Conservation (phyloP, 1,139 yeast genomes). For the Nadsonia starkeyi-henricii region DNA sequence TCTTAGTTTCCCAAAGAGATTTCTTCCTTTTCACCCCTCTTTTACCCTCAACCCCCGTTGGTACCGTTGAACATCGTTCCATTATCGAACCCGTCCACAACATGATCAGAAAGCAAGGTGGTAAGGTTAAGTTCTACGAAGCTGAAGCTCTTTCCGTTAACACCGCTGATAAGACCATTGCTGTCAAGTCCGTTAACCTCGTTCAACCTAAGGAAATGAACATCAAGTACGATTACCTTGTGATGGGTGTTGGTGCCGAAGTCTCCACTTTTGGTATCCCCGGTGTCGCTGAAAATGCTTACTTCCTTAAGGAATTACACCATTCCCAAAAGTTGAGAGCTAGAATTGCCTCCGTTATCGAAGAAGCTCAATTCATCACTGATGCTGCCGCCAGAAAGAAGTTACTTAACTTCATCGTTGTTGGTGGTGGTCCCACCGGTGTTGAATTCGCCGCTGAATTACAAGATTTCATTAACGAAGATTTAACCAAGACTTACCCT, state of each 20-base stretch:
- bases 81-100: conserved; percentile 77
- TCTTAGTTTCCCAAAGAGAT: conserved; percentile 85
- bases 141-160: conserved; percentile 84
- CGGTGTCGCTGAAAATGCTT: conserved; percentile 79
- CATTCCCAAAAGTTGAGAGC: conserved; percentile 69
- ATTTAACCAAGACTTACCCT: conserved; percentile 80
- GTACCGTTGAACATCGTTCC: conserved; percentile 81
- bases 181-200: conserved; percentile 33
- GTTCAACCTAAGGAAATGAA: conserved; percentile 18
- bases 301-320: conserved; percentile 73
- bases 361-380: conserved; percentile 64
- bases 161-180: conserved; percentile 46
- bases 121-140: conserved; percentile 75
- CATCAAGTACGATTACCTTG: conserved; percentile 58
- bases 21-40: conserved; percentile 89
- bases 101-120: conserved; percentile 56
- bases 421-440: conserved; percentile 97
- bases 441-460: conserved; percentile 93
- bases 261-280: conserved; percentile 89
- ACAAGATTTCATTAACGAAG: conserved; percentile 88
- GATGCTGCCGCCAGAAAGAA: conserved; percentile 70
- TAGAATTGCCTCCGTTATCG: conserved; percentile 66
- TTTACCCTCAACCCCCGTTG: conserved; percentile 88
- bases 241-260: conserved; percentile 84
- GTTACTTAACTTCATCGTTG: conserved; percentile 69